Base-by-base conservation (phyloP, 331 rosid genomes). In the Quercus phellos region DNA sequence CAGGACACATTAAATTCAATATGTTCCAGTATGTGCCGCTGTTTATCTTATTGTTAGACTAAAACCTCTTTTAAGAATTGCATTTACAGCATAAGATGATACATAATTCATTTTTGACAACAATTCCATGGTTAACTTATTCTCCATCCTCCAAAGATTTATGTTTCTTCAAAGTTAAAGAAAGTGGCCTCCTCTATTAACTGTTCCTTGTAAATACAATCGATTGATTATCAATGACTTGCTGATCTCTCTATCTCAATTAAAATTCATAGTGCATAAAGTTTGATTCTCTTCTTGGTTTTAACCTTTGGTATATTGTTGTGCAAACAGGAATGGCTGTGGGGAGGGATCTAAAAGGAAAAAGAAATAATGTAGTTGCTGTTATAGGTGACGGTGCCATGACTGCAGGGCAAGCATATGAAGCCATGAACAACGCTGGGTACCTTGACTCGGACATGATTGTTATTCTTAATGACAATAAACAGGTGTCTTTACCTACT, bases 391-490 rank as follows among this genome's bases (percentile, higher is more conserved):
- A 94, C 35, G 97, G 97, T 14, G 99, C 99, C 76, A 92, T 94
- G 97, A 94, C 97, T 0, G 97, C 97, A 0, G 97, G 98, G 46
- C 99, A 94, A 86, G 99, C 97, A 82, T 94, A 89, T 78, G 97
- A 94, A 86, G 99, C 99, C 85, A 92, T 92, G 99, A 94, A 92
- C 88, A 94, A 94, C 10, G 99, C 97, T 1, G 99, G 97, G 58
- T 92, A 94, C 82, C 92, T 90, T 0, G 92, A 92, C 68, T 92
- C 99, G 0, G 94, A 92, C 60, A 92, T 92, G 93, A 89, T 94
- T 63, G 85, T 94, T 50, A 90, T 94, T 58, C 90, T 94, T 4
- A 94, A 92, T 74, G 97, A 94, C 84, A 94, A 94, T 71, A 90
- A 88, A 74, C 97, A 94, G 29, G 99, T 94, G 76, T 94, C 97